Evolutionary conservation across 2,329 filamentous ascomycete species (phyloP).

Genomic region (Talaromyces funiculosus): DNA sequence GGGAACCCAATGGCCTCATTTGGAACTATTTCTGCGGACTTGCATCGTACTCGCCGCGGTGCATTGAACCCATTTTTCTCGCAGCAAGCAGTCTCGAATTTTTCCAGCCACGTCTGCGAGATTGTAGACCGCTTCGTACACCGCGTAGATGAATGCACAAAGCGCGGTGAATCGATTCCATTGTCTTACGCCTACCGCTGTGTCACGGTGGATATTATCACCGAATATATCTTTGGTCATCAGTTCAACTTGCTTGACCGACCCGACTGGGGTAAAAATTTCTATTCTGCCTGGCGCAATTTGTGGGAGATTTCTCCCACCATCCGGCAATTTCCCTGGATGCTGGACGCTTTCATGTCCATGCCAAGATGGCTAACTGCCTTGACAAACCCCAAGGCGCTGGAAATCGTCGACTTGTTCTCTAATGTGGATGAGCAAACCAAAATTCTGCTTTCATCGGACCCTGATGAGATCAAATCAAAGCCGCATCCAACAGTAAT

Average conservation of each 20-base stretch:
- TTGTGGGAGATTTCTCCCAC: conserved; percentile 12
- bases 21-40: conserved; percentile 32
- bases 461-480: not conserved
- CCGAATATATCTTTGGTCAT: conserved; percentile 12
- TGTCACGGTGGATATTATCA: conserved; percentile 13
- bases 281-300: conserved; percentile 13
- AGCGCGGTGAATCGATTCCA: conserved; percentile 5
- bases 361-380: conserved; percentile 13
- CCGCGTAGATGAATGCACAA: conserved; percentile 13
- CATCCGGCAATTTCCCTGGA: conserved; percentile 12
- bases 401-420: conserved; percentile 13
- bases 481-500: conserved; percentile 10
- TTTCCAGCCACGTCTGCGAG: conserved; percentile 29
- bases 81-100: conserved; percentile 11
- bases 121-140: conserved; percentile 19
- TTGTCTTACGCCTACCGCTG: conserved; percentile 13
- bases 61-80: conserved; percentile 22
- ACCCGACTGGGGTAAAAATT: conserved; percentile 8
- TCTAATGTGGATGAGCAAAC: conserved; percentile 8
- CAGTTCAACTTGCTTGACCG: conserved; percentile 12
- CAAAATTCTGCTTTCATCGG: not conserved
- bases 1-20: conserved; percentile 18
- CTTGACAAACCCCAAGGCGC: conserved; percentile 10
- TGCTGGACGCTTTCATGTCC: conserved; percentile 12
- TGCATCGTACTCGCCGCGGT: conserved; percentile 21